Base-by-base conservation (phyloP, 305 asterid genomes). In the Withania somnifera region DNA sequence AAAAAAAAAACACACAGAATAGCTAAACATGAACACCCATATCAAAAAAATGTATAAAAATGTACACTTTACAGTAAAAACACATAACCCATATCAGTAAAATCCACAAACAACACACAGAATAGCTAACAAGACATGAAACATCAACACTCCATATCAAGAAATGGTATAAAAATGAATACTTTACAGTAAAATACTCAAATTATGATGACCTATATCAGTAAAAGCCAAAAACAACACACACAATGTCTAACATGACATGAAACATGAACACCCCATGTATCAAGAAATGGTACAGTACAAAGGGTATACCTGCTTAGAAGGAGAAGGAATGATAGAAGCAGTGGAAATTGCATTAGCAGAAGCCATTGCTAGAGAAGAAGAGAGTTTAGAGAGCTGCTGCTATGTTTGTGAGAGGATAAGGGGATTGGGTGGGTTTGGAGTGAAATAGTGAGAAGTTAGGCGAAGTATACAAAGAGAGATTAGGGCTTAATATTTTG, bases 331-430 rank as follows among this genome's bases (percentile, higher is more conserved):
- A 52, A 93, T 86, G 79, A 93, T 86, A 61, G 95, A 89, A 71
- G 97, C 89, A 24, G 97, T 87, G 19, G 97, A 91, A 85, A 95
- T 89, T 50, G 97, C 95, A 88, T 90, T 93, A 3, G 96, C 89
- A 0, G 98, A 95, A 32, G 98, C 98, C 98, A 94, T 94, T 83
- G 38, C 34, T n/a, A 4, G 6, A 75, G 42, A 34, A 53, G 7
- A 26, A 1, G n/a, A 26, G 78, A 57, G 26, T 15, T 71, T 3
- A 45, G 42, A 47, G 38, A 45, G 54, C 20, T 69, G 78, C 56
- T 42, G 5, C n/a, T n/a, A 36, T 53, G 20, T 30, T 9, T 24
- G 60, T 20, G 77, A 10, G 42, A 24, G 54, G 56, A 63, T 40
- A 56, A 57, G 82, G 40, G 10, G 83, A 79, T 79, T 79, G 69